phyloP scores from a whole-genome alignment of 305 asterid genomes.

The Andrographis paniculata region DNA sequence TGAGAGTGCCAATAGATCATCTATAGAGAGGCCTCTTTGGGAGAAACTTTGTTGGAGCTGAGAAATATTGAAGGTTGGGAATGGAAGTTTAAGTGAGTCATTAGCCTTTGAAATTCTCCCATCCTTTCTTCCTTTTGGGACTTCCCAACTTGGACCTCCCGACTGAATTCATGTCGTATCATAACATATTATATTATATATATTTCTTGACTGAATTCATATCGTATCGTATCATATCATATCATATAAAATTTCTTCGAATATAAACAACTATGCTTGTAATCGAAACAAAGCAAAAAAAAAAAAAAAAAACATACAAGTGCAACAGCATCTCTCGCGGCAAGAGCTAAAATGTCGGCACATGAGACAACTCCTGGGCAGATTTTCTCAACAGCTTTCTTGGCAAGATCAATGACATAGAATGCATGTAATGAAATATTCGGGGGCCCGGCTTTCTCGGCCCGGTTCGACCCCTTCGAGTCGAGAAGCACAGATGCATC shows the following conservation, averaged over 20 bases:
- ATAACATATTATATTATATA: neutral
- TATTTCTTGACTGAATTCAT: constrained; percentile 33
- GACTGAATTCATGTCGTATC: constrained; percentile 24
- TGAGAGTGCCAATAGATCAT: constrained; percentile 79
- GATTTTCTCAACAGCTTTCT: constrained; percentile 47
- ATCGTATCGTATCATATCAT: neutral
- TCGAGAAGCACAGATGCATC: constrained; percentile 48
- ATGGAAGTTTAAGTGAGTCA: constrained; percentile 53
- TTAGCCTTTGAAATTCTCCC: constrained; percentile 58
- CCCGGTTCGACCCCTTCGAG: constrained; percentile 25
- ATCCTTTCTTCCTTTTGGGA: constrained; percentile 78
- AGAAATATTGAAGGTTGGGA: constrained; percentile 68
- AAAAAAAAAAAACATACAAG: constrained; percentile 31
- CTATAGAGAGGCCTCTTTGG: constrained; percentile 63
- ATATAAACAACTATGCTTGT: neutral
- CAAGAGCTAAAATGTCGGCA: constrained; percentile 81
- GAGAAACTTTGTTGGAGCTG: constrained; percentile 70
- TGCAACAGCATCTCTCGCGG: constrained; percentile 73
- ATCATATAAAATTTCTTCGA: neutral
- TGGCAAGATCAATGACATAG: constrained; percentile 51
- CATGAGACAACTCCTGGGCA: constrained; percentile 95
- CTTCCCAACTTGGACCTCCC: constrained; percentile 64
- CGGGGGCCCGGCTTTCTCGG: constrained; percentile 48
- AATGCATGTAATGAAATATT: constrained; percentile 43
- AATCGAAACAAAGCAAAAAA: neutral